Percentiles rank a stretch among this genome's conserved stretches.
These are phyloP conservation scores for Boletales sp. DNA, from an alignment of 768 basidiomycete genomes.

Conservation along the genomic window DNA sequence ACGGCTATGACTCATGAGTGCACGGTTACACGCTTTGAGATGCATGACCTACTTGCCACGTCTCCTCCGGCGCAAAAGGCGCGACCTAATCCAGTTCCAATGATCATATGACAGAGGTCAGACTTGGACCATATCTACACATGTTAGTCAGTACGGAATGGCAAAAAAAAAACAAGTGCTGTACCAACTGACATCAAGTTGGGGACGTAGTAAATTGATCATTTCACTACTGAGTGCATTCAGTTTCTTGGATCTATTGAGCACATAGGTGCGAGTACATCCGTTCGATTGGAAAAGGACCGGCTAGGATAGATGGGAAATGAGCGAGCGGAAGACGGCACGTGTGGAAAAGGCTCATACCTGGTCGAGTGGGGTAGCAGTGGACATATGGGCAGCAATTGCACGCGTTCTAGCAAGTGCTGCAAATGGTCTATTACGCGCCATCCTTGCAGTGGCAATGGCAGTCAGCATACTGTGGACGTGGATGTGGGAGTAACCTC, in stretches of 20 bases:
- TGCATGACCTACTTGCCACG: slow-evolving; percentile 65
- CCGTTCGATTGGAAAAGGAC: slow-evolving; percentile 70
- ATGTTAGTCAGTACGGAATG: slow-evolving; percentile 6
- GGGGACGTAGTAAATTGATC: slow-evolving; percentile 65
- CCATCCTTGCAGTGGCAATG: slow-evolving; percentile 26
- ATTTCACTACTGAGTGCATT: slow-evolving; percentile 83
- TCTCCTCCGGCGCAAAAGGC: slow-evolving; percentile 97
- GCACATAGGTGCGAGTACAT: slow-evolving; percentile 61
- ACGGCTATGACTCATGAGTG: slow-evolving; percentile 43
- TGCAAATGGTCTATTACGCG: slow-evolving; percentile 24
- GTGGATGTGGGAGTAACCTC: not conserved
- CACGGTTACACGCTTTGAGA: slow-evolving; percentile 1
- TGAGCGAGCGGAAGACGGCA: not conserved
- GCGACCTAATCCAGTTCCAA: slow-evolving; percentile 65
- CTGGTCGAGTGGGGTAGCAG: slow-evolving; percentile 22
- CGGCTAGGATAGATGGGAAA: slow-evolving; percentile 31
- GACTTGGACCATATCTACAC: slow-evolving; percentile 72
- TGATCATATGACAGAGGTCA: slow-evolving; percentile 65
- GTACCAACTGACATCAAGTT: slow-evolving; percentile 62
- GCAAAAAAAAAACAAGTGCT: not conserved
- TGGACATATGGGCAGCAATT: slow-evolving; percentile 36
- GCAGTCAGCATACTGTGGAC: slow-evolving; percentile 26
- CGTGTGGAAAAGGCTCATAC: slow-evolving; percentile 8
- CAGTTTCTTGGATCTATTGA: slow-evolving; percentile 77
- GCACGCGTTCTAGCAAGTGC: slow-evolving; percentile 28